Evolutionary conservation across 192 early-diverging fungal genomes (phyloP), one percentile per base, ranked within the genome.

Genomic region (Coemansia umbellata): DNA sequence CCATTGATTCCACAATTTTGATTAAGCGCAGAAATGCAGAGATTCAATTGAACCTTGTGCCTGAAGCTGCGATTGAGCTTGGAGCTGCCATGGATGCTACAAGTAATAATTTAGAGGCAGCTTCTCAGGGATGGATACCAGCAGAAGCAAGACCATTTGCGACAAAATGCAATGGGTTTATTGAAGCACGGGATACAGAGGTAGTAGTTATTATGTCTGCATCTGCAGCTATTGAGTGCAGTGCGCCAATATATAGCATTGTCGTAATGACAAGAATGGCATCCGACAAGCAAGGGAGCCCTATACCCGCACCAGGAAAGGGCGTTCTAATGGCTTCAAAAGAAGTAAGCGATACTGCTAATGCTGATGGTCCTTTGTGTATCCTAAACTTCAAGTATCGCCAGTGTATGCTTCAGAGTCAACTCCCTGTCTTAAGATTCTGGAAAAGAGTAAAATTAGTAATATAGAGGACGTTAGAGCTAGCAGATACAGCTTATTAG

Each of bases 31-130:
- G n/a, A n/a, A n/a, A n/a, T n/a, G n/a, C n/a, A n/a, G n/a, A n/a
- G n/a, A n/a, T n/a, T n/a, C n/a, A n/a, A n/a, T n/a, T 85, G 54
- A 91, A 94, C 55, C 88, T 89, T 61, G 87, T 93, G 78, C 81
- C 84, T 53, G 90, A 92, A 69, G 92, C 93, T 57, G 85, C 88
- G 28, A 86, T 86, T 6, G 85, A 89, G 52, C 91, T 93, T 71
- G 92, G 92, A 60, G 90, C 88, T 48, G 89, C 92, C 84, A 93
- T 94, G 92, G 93, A 90, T 79, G 91, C 92, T 22, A 94, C 92
- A 19, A 85, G 84, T 57, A 91, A 89, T 73, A 74, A 87, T 33
- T 70, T 84, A 36, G 89, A 91, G 26, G 92, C 93, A 75, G 78
- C 91, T 43, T 88, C 84, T 15, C 79, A 80, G 21, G 92, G 92